A percentile compares a stretch with the other conserved stretches of the same genome.
These are phyloP conservation scores for Lasiodiplodia gonubiensis DNA, from an alignment of 2,329 filamentous ascomycete species.

Conservation along the genomic window DNA sequence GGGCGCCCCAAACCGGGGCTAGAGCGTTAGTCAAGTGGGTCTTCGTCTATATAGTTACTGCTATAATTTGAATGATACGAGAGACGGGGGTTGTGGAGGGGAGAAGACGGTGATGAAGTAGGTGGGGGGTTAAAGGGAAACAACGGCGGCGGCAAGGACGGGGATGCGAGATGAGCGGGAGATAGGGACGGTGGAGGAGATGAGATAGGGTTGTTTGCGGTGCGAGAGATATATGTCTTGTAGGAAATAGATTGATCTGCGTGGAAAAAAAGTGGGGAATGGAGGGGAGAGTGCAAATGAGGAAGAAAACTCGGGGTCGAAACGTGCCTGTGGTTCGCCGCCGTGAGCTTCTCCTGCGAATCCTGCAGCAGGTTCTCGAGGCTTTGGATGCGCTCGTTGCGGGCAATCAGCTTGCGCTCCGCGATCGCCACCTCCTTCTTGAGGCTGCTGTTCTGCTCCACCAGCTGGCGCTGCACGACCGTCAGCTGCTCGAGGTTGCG, in stretches of 20 bases:
- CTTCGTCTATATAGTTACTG: constrained; percentile 26
- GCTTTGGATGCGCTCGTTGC: constrained; percentile 96
- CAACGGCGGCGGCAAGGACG: constrained; percentile 25
- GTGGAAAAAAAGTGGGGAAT: constrained; percentile 27
- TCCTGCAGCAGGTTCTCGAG: constrained; percentile 92
- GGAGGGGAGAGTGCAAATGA: constrained; percentile 22
- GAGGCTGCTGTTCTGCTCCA: constrained; percentile 94
- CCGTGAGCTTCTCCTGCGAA: constrained; percentile 96
- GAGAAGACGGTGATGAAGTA: constrained; percentile 22
- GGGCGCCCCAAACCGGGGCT: constrained; percentile 11
- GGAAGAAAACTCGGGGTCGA: constrained; percentile 29
- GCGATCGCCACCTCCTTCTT: constrained; percentile 99
- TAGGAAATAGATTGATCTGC: constrained; percentile 27
- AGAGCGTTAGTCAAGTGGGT: constrained; percentile 28
- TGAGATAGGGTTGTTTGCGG: constrained; percentile 20
- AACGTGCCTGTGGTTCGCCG: constrained; percentile 92
- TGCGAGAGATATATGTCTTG: constrained; percentile 27
- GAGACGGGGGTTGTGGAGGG: constrained; percentile 14
- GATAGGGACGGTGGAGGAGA: constrained; percentile 23
- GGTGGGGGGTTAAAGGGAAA: constrained; percentile 24
- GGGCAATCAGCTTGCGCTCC: constrained; percentile 92
- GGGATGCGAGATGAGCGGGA: constrained; percentile 15
- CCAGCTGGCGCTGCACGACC: constrained; percentile 94
- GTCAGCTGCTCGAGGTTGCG: constrained; percentile 97
- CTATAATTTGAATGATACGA: constrained; percentile 23